A percentile compares a stretch with the other conserved stretches of the same genome.
Evolutionary conservation across 2,329 filamentous ascomycete genomes (phyloP).

Genomic region (Sclerotinia subarctica): DNA sequence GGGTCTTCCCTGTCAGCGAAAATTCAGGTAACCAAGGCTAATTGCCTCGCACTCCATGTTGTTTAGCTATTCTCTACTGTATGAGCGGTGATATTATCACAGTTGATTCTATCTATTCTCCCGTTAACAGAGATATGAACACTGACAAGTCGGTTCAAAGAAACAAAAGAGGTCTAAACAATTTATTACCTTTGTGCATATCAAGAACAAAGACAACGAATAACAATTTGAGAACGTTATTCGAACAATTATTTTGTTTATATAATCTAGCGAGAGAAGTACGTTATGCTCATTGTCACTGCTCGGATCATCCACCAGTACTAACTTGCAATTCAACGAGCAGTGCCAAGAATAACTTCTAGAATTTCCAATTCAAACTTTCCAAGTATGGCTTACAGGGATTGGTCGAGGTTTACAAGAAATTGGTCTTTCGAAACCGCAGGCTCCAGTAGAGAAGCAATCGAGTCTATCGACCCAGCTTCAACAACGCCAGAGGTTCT

Average conservation of each 20-base stretch:
- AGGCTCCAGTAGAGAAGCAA: background rate
- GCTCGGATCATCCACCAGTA: too few relatives aligned
- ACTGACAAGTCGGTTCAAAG: background rate
- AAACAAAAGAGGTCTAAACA: background rate
- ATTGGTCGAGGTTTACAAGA: background rate
- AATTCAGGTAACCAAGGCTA: too few relatives aligned
- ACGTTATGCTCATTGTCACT: too few relatives aligned
- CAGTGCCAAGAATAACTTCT: background rate
- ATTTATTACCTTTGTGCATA: fast-evolving
- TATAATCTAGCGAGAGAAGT: background rate
- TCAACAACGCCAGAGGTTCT: too few relatives aligned
- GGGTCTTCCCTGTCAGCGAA: background rate
- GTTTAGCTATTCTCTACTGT: background rate
- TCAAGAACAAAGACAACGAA: background rate
- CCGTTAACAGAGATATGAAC: background rate
- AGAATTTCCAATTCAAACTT: background rate
- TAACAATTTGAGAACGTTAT: background rate
- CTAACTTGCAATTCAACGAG: background rate
- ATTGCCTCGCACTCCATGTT: background rate
- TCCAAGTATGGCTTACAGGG: background rate
- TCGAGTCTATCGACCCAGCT: background rate
- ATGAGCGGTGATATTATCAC: background rate
- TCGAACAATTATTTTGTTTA: background rate
- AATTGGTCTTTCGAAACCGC: background rate
- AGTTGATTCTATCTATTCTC: background rate